A percentile compares a stretch with the other conserved stretches of the same genome.
phyloP scores from a whole-genome alignment of 805 yeast species.

The Teunomyces panamensis region DNA sequence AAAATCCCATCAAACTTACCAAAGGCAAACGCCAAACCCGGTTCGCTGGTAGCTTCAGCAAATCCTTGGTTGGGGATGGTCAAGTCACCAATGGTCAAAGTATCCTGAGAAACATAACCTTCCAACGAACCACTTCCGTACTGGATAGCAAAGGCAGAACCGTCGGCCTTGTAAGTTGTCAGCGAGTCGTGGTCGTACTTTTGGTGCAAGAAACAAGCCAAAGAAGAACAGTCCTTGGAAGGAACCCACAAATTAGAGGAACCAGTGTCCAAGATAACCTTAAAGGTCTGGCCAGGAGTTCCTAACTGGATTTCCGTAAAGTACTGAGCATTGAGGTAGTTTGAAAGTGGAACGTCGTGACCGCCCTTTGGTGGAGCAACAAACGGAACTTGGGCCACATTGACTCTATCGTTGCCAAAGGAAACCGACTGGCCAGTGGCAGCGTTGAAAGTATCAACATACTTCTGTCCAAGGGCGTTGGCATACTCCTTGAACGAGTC shows the following conservation, averaged over 20 bases:
- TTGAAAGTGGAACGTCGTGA: slow-evolving; percentile 82
- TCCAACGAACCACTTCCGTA: slow-evolving; percentile 93
- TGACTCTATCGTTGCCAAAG: slow-evolving; percentile 10
- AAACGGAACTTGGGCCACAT: slow-evolving; percentile 44
- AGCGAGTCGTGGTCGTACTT: slow-evolving; percentile 85
- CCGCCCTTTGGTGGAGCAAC: slow-evolving; percentile 19
- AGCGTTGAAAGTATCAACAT: slow-evolving; percentile 47
- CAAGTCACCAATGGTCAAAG: slow-evolving; percentile 78
- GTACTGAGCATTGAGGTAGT: slow-evolving; percentile 95
- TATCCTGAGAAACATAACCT: slow-evolving; percentile 89
- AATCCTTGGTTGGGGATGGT: slow-evolving; percentile 85
- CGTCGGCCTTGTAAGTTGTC: slow-evolving; percentile 83
- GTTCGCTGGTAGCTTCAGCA: slow-evolving; percentile 96
- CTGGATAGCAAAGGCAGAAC: slow-evolving; percentile 77
- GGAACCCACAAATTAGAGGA: slow-evolving; percentile 98
- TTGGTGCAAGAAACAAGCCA: slow-evolving; percentile 92
- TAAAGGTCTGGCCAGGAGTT: slow-evolving; percentile 89
- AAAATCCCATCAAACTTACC: slow-evolving; percentile 98
- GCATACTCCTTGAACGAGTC: slow-evolving; percentile 52
- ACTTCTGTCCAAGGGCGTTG: slow-evolving; percentile 58
- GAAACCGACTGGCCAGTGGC: slow-evolving; percentile 28
- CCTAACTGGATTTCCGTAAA: slow-evolving; percentile 89
- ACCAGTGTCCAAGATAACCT: slow-evolving; percentile 95
- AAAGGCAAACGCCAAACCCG: slow-evolving; percentile 96
- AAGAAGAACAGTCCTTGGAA: slow-evolving; percentile 78